phyloP scores from a whole-genome alignment of 2,329 filamentous ascomycete genomes.

The Coniochaeta sp. region DNA sequence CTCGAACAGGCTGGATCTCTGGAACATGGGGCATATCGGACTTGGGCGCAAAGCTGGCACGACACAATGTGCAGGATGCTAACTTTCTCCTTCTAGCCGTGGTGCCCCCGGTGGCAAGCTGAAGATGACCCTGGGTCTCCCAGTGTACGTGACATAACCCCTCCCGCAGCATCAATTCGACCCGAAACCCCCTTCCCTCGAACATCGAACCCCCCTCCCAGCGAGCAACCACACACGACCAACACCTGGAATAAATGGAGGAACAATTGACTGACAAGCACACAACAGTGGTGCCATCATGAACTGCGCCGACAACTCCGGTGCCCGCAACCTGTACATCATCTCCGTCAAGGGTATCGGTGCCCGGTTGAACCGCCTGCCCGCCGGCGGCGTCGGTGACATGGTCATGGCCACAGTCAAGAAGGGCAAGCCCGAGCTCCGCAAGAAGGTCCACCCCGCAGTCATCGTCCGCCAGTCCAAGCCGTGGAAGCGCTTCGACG shows the following conservation, averaged over 20 bases:
- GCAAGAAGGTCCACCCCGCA: conserved; percentile 99
- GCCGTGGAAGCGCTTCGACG: conserved; percentile 98
- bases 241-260: not conserved
- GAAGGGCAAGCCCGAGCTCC: conserved; percentile 99
- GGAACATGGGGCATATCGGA: not conserved
- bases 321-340: conserved; percentile 98
- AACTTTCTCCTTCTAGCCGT: conserved; percentile 45
- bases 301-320: conserved; percentile 99
- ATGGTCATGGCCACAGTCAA: conserved; percentile 99
- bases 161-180: not conserved
- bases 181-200: too few relatives aligned
- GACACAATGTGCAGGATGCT: too few relatives aligned
- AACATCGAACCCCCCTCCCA: not conserved
- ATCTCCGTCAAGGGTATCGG: conserved; percentile 99
- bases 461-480: conserved; percentile 98
- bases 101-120: conserved; percentile 99
- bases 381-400: conserved; percentile 95
- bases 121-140: conserved; percentile 99
- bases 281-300: conserved; percentile 83
- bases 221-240: not conserved
- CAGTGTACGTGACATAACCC: conserved; percentile 71
- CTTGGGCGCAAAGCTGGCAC: not conserved
- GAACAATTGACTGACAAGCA: conserved; percentile 13
- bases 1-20: not conserved
- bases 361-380: conserved; percentile 94